Evolutionary conservation across 768 basidiomycete genomes (phyloP).

Genomic region (Russula olivacea): DNA sequence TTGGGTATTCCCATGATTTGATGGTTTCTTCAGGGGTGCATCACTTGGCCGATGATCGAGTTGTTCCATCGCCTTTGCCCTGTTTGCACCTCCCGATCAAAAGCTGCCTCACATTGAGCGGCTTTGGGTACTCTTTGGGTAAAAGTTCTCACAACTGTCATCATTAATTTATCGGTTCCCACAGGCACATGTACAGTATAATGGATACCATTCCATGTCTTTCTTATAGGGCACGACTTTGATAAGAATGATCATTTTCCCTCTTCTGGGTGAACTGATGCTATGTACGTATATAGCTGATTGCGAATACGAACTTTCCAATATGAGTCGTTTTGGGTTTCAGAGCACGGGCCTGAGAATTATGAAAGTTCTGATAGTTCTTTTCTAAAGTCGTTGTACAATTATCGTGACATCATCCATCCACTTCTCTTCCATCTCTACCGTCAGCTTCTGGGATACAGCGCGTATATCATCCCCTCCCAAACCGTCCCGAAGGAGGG

Average conservation of each 20-base stretch:
- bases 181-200: slow-evolving; percentile 18
- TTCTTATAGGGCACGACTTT: slow-evolving; percentile 12
- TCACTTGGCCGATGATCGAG: slow-evolving; percentile 73
- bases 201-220: slow-evolving; percentile 24
- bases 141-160: slow-evolving; percentile 9
- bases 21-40: slow-evolving; percentile 42
- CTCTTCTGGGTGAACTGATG: slow-evolving; percentile 4
- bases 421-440: slow-evolving; percentile 48
- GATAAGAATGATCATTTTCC: slow-evolving; percentile 16
- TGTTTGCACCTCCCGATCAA: slow-evolving; percentile 41
- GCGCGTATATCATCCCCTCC: slow-evolving; percentile 39
- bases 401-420: slow-evolving; percentile 46
- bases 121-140: slow-evolving; percentile 21
- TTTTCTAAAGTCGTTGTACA: slow-evolving; percentile 35
- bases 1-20: not conserved
- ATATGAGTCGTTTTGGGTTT: not conserved
- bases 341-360: not conserved
- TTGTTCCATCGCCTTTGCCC: slow-evolving; percentile 60
- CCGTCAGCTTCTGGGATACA: slow-evolving; percentile 41
- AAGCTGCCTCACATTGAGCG: slow-evolving; percentile 27
- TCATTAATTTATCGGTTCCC: slow-evolving; percentile 23
- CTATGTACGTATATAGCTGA: slow-evolving; percentile 14
- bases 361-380: not conserved
- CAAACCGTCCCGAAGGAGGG: slow-evolving; percentile 39
- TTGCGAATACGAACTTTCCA: slow-evolving; percentile 4